Conservation (phyloP, 306 rosid genomes). For the Casuarina equisetifolia region DNA sequence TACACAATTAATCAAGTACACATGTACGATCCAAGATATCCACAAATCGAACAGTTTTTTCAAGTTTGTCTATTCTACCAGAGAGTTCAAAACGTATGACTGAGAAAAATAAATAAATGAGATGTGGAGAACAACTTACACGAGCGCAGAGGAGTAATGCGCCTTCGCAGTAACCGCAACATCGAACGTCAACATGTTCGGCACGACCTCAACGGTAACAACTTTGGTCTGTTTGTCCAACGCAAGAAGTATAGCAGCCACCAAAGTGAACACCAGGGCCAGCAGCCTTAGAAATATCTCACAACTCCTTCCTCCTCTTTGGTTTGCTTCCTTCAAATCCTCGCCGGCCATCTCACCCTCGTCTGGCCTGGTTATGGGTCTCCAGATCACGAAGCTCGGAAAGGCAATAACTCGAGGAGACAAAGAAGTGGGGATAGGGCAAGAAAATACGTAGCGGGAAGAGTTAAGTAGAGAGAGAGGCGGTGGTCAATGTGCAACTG, state of each 20-base stretch:
- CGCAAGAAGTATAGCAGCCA: conserved; percentile 55
- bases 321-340: conserved; percentile 21
- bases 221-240: conserved; percentile 48
- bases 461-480: background rate
- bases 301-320: background rate
- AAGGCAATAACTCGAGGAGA: background rate
- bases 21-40: no score
- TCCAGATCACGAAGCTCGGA: conserved; percentile 25
- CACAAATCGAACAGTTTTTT: no score
- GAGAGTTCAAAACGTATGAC: no score
- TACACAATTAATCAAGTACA: no score
- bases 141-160: conserved; percentile 62
- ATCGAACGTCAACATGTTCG: conserved; percentile 47
- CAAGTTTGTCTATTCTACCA: no score
- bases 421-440: background rate
- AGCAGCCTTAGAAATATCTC: conserved; percentile 55
- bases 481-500: no score
- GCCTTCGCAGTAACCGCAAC: conserved; percentile 63
- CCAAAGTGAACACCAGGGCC: conserved; percentile 44
- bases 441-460: background rate
- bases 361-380: conserved; percentile 19
- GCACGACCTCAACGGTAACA: conserved; percentile 27
- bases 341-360: conserved; percentile 23
- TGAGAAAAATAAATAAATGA: no score
- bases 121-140: conserved; percentile 39